Base-by-base conservation (phyloP, 2,329 filamentous ascomycete genomes). In the Thelonectria blattea region DNA sequence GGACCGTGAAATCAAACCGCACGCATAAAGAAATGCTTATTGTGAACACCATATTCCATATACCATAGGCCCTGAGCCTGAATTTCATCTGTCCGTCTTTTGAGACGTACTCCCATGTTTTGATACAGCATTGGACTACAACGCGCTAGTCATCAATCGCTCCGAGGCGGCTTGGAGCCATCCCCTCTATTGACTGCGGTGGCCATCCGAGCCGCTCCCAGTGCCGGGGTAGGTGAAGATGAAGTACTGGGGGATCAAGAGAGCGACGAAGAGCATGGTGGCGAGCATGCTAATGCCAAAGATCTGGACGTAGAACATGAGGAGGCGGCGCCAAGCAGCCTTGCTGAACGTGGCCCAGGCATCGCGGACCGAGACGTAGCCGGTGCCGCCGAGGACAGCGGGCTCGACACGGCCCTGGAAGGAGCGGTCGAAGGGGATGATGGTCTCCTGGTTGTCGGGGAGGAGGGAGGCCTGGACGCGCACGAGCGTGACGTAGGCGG, bases 381-480 rank as follows among this genome's bases (percentile, higher is more conserved):
- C 91, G 64, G 83, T 85, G 56, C 90, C 91, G 60, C 87, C 88
- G n/a, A 92, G 80, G 51, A 92, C 83, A 61, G 86, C 85, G n/a
- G 91, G 88, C 65, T 89, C 86, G 27, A 94, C 86, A 73, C 88
- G 90, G 68, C 91, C 91, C 64, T 85, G 86, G 71, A 96, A 96
- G 30, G 89, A 89, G 65, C 93, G 91, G 81, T 98, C 94, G 71
- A 98, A 97, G 32, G 92, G 89, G 37, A 98, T 88, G 65, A 97
- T 91, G 24, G 91, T 88, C 78, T 96, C 90, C 66, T 93, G 85
- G 17, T 91, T 88, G 60, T 92, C 89, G 1, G 92, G 86, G 3
- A 98, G 86, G 68, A 97, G 87, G 50, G 91, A 94, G 7, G 93
- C 93, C 74, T 96, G 92, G 37, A 97, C 88, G 64, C 94, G 92